These are phyloP conservation scores for Dichotomocladium elegans DNA, from an alignment of 371 early-diverging fungal species.

Conservation along the genomic window DNA sequence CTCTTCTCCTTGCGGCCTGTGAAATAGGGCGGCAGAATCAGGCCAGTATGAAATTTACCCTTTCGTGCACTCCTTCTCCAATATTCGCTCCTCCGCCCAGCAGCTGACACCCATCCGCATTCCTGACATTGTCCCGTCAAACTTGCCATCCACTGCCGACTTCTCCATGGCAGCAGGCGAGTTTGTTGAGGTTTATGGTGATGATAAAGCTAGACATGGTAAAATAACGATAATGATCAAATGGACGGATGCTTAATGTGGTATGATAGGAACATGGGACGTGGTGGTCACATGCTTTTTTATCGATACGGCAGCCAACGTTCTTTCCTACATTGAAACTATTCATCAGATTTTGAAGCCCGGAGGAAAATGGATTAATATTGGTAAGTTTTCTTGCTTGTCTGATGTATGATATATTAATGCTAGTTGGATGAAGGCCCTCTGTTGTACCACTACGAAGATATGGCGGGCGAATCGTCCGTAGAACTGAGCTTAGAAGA, in stretches of 20 bases:
- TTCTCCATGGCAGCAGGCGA: constrained; percentile 98
- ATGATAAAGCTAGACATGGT: constrained; percentile 48
- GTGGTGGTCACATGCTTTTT: constrained; percentile 93
- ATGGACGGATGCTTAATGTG: not conserved
- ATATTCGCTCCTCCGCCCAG: constrained; percentile 55
- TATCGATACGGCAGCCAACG: constrained; percentile 93
- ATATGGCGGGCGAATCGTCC: constrained; percentile 68
- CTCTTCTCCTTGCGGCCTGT: too few species aligned
- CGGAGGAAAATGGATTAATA: constrained; percentile 94
- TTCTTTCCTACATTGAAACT: constrained; percentile 80
- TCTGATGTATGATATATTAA: not conserved
- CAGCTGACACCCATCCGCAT: constrained; percentile 66
- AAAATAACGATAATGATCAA: not conserved
- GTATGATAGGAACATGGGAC: constrained; percentile 70
- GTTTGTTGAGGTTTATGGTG: constrained; percentile 84
- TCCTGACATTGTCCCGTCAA: constrained; percentile 79
- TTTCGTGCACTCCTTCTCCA: constrained; percentile 87
- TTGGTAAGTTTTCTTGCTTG: constrained; percentile 47
- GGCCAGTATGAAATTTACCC: constrained; percentile 76
- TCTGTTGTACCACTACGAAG: constrained; percentile 91
- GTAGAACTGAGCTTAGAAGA: constrained; percentile 88
- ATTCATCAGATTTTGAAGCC: constrained; percentile 73
- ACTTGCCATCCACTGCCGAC: constrained; percentile 64
- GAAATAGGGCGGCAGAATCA: too few species aligned
- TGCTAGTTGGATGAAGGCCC: constrained; percentile 59